These are phyloP conservation scores for Sphagnum magellanicum DNA, from an alignment of 228 moss, liverwort and hornwort genomes.

Conservation along the genomic window DNA sequence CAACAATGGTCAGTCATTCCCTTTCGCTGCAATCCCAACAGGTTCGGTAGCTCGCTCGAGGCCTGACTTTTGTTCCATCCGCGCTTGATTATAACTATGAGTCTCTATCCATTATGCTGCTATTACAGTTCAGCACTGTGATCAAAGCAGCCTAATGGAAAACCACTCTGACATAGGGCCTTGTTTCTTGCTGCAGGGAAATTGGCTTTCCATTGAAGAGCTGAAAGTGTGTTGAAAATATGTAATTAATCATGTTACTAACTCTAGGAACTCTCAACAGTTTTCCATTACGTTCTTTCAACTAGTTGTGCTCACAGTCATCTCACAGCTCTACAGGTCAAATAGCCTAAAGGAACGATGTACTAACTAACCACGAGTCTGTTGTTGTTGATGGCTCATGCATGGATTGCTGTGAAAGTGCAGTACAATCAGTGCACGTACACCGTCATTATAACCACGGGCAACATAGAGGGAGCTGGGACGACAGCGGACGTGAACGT, in stretches of 20 bases:
- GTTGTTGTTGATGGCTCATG: background rate
- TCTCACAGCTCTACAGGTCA: too few relatives aligned
- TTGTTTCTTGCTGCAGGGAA: background rate
- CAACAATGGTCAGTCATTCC: constrained; percentile 37
- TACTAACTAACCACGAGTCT: background rate
- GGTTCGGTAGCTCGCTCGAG: constrained; percentile 8
- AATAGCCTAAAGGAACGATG: background rate
- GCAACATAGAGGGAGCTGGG: constrained; percentile 44
- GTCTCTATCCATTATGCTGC: background rate
- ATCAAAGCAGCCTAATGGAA: background rate
- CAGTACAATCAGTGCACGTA: constrained; percentile 65
- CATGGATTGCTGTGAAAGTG: background rate
- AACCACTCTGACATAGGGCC: background rate
- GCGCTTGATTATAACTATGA: background rate
- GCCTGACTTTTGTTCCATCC: too few relatives aligned
- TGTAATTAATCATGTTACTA: background rate
- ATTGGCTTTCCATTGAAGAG: background rate
- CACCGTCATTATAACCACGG: constrained; percentile 50
- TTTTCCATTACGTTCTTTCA: background rate
- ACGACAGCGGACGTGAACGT: constrained; percentile 63
- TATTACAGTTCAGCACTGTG: background rate
- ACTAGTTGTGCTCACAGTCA: background rate
- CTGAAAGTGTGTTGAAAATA: background rate
- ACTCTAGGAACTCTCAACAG: background rate
- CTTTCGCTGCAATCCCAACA: constrained; percentile 36